These are phyloP conservation scores for Didymella arachidicola DNA, from an alignment of 2,329 filamentous ascomycete genomes.

Conservation along the genomic window DNA sequence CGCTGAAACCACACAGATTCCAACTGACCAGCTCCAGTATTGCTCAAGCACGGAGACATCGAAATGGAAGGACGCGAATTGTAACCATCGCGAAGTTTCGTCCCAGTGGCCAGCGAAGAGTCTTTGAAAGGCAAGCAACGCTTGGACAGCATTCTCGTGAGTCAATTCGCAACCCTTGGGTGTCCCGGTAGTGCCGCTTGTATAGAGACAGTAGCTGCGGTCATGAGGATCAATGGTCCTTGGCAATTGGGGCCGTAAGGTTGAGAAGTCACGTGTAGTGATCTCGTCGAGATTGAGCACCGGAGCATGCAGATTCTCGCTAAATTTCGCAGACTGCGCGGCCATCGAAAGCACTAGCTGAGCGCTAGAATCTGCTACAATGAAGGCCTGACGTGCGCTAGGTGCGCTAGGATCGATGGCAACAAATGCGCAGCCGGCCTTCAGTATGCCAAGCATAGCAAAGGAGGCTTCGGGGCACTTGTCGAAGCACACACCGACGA, in stretches of 20 bases:
- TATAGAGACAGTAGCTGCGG: slow-evolving; percentile 85
- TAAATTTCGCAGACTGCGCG: slow-evolving; percentile 53
- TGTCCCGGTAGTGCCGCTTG: slow-evolving; percentile 83
- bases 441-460: slow-evolving; percentile 80
- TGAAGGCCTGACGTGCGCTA: slow-evolving; percentile 75
- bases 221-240: slow-evolving; percentile 56
- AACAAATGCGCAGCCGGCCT: slow-evolving; percentile 81
- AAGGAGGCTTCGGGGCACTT: slow-evolving; percentile 88
- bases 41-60: slow-evolving; percentile 93
- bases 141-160: slow-evolving; percentile 87
- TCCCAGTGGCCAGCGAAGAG: slow-evolving; percentile 81
- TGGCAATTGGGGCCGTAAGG: slow-evolving; percentile 40
- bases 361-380: slow-evolving; percentile 75
- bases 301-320: slow-evolving; percentile 41
- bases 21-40: slow-evolving; percentile 94
- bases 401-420: slow-evolving; percentile 81
- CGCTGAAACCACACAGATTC: slow-evolving; percentile 82
- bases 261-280: slow-evolving; percentile 45
- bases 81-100: slow-evolving; percentile 77
- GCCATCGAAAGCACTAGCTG: slow-evolving; percentile 67
- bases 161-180: slow-evolving; percentile 90
- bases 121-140: slow-evolving; percentile 83
- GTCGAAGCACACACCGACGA: slow-evolving; percentile 81
- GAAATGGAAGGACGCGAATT: slow-evolving; percentile 94
- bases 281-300: slow-evolving; percentile 59